phyloP scores from a whole-genome alignment of 2,329 filamentous ascomycete species.

The Aureobasidium melanogenum region DNA sequence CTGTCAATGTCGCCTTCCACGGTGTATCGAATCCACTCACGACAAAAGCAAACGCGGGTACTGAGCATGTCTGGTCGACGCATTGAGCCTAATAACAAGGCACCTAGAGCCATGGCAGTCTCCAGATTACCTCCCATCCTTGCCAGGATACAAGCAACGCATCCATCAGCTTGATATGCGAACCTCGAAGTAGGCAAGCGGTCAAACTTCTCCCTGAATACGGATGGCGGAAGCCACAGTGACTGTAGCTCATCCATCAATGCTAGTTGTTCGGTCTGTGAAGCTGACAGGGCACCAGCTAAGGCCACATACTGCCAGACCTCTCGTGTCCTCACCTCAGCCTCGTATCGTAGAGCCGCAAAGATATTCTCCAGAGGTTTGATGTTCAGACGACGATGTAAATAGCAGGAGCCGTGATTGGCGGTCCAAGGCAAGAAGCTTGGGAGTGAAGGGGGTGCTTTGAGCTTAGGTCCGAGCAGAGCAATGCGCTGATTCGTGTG shows the following conservation, averaged over 20 bases:
- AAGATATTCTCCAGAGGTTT: conserved; percentile 18
- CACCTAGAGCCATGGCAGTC: conserved; percentile 17
- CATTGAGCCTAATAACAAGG: conserved; percentile 18
- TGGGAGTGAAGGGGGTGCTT: conserved; percentile 17
- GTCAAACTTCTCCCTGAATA: conserved; percentile 9
- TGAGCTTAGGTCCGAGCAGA: conserved; percentile 15
- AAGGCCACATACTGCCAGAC: conserved; percentile 12
- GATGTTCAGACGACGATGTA: conserved; percentile 18
- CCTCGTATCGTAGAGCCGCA: conserved; percentile 14
- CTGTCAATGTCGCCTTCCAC: conserved; percentile 12
- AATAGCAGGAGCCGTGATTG: conserved; percentile 10
- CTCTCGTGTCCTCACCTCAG: conserved; percentile 6
- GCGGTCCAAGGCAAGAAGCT: neutral
- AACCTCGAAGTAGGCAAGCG: conserved; percentile 1
- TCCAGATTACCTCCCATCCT: conserved; percentile 13
- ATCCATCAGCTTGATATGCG: conserved; percentile 14
- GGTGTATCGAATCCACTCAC: conserved; percentile 14
- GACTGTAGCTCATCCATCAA: conserved; percentile 9
- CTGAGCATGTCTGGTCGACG: conserved; percentile 15
- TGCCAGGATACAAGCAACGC: conserved; percentile 19
- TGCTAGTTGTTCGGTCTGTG: conserved; percentile 6
- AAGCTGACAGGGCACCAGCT: neutral
- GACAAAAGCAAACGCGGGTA: conserved; percentile 19
- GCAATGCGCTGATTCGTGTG: neutral
- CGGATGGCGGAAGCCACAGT: conserved; percentile 14